Conservation (phyloP, 202 grass and related monocot genomes). For the Panicum hallii region DNA sequence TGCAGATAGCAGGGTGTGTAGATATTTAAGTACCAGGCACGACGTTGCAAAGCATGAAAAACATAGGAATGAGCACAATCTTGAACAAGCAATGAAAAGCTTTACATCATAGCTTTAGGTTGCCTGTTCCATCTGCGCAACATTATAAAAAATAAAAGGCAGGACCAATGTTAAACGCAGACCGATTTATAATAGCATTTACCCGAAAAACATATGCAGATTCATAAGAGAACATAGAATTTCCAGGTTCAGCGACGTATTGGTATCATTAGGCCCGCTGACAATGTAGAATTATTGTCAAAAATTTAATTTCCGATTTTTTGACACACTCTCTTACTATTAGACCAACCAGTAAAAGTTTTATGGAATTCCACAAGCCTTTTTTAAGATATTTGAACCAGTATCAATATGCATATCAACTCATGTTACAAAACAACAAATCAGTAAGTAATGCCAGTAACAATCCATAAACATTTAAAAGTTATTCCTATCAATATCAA, state of each 20-base stretch:
- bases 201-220: not conserved
- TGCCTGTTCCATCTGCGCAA: not conserved
- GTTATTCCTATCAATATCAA: constrained; percentile 10
- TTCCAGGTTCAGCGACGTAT: not conserved
- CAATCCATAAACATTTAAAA: not conserved
- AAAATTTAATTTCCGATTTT: constrained; percentile 12
- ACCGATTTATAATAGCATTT: constrained; percentile 4
- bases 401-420: constrained; percentile 20
- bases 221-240: not conserved
- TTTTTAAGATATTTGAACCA: not conserved
- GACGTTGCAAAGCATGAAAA: not conserved
- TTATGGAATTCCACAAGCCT: not conserved
- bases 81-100: not conserved
- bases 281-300: not conserved
- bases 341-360: not conserved
- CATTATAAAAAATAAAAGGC: not conserved
- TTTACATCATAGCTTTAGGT: not conserved
- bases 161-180: not conserved
- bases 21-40: not conserved
- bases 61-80: not conserved
- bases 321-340: not conserved
- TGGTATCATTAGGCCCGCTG: not conserved
- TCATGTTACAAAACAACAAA: constrained; percentile 3
- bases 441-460: not conserved
- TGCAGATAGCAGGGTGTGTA: not conserved